phyloP scores from a whole-genome alignment of 2,329 filamentous ascomycete species.

The Elsinoe arachidis region DNA sequence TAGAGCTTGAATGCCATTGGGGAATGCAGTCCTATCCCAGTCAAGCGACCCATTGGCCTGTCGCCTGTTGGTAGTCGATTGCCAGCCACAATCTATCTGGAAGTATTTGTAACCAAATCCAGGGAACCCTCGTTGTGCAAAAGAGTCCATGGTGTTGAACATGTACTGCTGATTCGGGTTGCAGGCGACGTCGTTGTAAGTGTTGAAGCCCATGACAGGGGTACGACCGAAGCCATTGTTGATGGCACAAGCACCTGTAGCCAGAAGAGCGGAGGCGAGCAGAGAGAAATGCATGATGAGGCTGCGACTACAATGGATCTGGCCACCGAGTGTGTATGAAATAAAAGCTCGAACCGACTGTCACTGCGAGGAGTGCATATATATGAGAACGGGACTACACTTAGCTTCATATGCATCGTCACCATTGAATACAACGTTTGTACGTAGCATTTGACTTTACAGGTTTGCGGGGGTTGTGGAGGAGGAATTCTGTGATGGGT shows the following conservation, averaged over 20 bases:
- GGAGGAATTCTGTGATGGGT: too few species aligned
- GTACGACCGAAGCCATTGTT: constrained; percentile 24
- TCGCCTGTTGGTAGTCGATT: constrained; percentile 22
- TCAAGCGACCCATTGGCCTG: constrained; percentile 39
- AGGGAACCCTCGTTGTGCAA: constrained; percentile 13
- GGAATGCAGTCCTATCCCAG: constrained; percentile 45
- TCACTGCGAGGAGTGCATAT: too few species aligned
- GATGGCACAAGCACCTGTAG: constrained; percentile 11
- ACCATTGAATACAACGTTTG: too few species aligned
- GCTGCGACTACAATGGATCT: too few species aligned
- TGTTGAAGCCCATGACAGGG: constrained; percentile 23
- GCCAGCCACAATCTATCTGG: constrained; percentile 54
- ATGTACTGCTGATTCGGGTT: constrained; percentile 19
- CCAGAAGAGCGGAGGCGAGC: background rate
- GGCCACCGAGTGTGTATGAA: too few species aligned
- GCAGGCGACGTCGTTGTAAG: constrained; percentile 22
- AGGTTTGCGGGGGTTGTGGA: too few species aligned
- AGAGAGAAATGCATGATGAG: background rate
- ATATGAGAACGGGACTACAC: too few species aligned
- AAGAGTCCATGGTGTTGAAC: constrained; percentile 17
- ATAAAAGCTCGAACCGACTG: too few species aligned
- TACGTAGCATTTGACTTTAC: too few species aligned
- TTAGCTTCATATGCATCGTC: too few species aligned
- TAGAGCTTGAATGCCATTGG: constrained; percentile 41
- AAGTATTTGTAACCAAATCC: constrained; percentile 47